Conservation (phyloP, 306 rosid genomes). For the Herpetospermum pedunculosum region DNA sequence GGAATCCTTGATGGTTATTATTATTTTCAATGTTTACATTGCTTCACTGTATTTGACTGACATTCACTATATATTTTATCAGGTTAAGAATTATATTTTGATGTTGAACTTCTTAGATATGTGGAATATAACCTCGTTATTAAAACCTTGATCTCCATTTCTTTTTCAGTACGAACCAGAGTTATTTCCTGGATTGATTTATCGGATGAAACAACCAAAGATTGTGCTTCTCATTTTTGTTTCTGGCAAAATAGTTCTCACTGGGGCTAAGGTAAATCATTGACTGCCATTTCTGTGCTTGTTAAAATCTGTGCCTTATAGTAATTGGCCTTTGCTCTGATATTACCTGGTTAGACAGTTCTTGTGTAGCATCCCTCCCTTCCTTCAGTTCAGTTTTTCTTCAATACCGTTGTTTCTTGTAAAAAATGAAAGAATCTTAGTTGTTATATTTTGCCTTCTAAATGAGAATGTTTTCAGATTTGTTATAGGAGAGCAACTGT, state of each 20-base stretch:
- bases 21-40: background rate
- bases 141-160: background rate
- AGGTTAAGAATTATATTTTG: background rate
- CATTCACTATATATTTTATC: background rate
- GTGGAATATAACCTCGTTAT: background rate
- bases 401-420: background rate
- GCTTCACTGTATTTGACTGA: background rate
- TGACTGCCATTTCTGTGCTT: background rate
- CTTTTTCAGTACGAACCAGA: conserved; percentile 82
- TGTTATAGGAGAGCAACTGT: background rate
- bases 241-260: conserved; percentile 89
- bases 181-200: conserved; percentile 89
- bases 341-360: background rate
- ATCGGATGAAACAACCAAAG: conserved; percentile 95
- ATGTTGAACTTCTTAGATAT: background rate
- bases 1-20: background rate
- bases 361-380: background rate
- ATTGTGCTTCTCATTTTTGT: conserved; percentile 89
- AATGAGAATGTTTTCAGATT: background rate
- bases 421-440: background rate
- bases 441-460: background rate
- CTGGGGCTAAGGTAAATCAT: conserved; percentile 83
- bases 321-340: background rate
- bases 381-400: background rate
- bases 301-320: background rate